Percentiles rank a stretch among this genome's conserved stretches.
Conservation (phyloP, 2,329 filamentous ascomycete genomes). For the Hirsutella minnesotensis region DNA sequence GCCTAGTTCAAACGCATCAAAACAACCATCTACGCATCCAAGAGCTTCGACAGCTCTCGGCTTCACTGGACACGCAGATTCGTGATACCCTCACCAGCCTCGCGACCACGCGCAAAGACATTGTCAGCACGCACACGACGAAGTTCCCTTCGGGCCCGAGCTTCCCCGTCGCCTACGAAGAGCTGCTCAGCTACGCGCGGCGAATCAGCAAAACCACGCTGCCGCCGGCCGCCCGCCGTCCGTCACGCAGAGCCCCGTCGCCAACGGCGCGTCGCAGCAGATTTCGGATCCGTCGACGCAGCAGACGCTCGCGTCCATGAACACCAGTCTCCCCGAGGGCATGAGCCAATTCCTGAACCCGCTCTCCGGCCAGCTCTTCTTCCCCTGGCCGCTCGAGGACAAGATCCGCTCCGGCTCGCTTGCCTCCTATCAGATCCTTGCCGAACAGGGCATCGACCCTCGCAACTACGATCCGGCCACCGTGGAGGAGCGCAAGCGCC, state of each 20-base stretch:
- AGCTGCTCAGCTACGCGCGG: constrained; percentile 66
- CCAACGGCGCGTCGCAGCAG: constrained; percentile 19
- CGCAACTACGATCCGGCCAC: constrained; percentile 44
- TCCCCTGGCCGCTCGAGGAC: constrained; percentile 65
- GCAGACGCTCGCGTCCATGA: constrained; percentile 18
- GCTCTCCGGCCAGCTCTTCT: constrained; percentile 47
- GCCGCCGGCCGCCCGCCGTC: constrained; percentile 42
- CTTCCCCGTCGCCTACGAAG: constrained; percentile 53
- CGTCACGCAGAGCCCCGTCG: constrained; percentile 21
- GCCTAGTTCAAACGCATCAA: constrained; percentile 61
- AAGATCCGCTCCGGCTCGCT: constrained; percentile 59
- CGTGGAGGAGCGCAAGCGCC: constrained; percentile 38
- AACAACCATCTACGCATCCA: constrained; percentile 59
- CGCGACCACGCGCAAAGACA: constrained; percentile 60
- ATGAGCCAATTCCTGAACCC: constrained; percentile 43
- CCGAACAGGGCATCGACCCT: constrained; percentile 51
- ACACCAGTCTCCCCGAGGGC: constrained; percentile 34
- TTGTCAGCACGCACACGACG: constrained; percentile 51
- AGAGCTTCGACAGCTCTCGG: constrained; percentile 53
- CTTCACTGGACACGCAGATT: constrained; percentile 59
- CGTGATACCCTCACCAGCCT: constrained; percentile 58
- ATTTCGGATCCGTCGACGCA: constrained; percentile 19
- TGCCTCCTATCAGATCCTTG: constrained; percentile 48
- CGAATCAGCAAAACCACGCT: constrained; percentile 72
- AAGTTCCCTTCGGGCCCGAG: constrained; percentile 37